Evolutionary conservation across 768 basidiomycete genomes (phyloP).

Genomic region (Leccinum rimulosum): DNA sequence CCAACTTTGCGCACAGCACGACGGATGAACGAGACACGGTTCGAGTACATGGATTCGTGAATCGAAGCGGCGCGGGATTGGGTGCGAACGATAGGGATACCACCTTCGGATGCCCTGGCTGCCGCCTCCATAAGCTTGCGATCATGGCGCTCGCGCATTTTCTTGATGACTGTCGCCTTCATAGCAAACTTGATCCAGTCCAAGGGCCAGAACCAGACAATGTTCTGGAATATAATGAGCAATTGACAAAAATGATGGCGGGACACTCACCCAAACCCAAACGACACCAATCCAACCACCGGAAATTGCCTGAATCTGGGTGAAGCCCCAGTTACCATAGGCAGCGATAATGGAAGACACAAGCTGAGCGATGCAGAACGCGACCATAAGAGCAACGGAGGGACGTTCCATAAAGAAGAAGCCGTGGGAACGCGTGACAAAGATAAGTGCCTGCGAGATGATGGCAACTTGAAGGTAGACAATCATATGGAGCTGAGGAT

Average conservation of each 20-base stretch:
- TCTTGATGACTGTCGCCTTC: conserved; percentile 90
- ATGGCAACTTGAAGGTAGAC: conserved; percentile 97
- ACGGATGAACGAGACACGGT: conserved; percentile 91
- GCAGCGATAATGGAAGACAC: conserved; percentile 94
- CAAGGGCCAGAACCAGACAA: conserved; percentile 93
- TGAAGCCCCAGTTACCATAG: conserved; percentile 95
- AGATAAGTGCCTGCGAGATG: conserved; percentile 97
- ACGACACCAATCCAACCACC: conserved; percentile 97
- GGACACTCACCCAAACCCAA: conserved; percentile 84
- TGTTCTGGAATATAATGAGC: conserved; percentile 56
- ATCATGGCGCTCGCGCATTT: conserved; percentile 64
- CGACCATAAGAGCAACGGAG: conserved; percentile 81
- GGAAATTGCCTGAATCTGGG: conserved; percentile 71
- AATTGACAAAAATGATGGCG: not conserved
- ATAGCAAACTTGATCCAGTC: conserved; percentile 96
- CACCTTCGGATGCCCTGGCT: conserved; percentile 33
- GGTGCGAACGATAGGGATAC: conserved; percentile 78
- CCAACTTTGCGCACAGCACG: conserved; percentile 87
- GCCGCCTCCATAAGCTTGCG: conserved; percentile 41
- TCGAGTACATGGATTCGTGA: conserved; percentile 92
- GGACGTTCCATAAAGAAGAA: conserved; percentile 98
- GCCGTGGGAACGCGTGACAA: conserved; percentile 90
- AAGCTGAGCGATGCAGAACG: conserved; percentile 92
- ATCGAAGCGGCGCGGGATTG: conserved; percentile 86
- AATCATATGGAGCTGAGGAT: conserved; percentile 80